A percentile compares a stretch with the other conserved stretches of the same genome.
Evolutionary conservation across 2,329 filamentous ascomycete genomes (phyloP).

Genomic region (Decorospora gaudefroyi): DNA sequence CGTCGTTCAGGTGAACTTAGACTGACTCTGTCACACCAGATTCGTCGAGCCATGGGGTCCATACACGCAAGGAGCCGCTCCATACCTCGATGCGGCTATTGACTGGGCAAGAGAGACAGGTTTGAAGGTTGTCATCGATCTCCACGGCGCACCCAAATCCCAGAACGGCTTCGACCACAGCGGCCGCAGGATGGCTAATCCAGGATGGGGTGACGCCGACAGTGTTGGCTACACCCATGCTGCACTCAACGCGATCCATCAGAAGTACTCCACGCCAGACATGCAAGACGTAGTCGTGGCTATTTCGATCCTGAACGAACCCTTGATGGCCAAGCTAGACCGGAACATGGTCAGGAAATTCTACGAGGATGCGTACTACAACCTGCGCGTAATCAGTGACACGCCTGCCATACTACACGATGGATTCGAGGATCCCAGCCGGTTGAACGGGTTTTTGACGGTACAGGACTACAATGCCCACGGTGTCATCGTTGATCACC

Average conservation of each 20-base stretch:
- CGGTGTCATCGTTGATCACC: conserved; percentile 66
- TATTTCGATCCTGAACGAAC: conserved; percentile 63
- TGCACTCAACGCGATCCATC: conserved; percentile 61
- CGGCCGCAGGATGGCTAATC: conserved; percentile 53
- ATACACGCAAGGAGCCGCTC: conserved; percentile 57
- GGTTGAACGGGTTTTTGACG: conserved; percentile 65
- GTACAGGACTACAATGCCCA: conserved; percentile 54
- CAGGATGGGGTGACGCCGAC: conserved; percentile 54
- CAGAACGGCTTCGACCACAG: conserved; percentile 68
- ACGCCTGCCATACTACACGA: conserved; percentile 62
- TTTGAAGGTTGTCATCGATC: conserved; percentile 61
- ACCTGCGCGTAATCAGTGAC: conserved; percentile 53
- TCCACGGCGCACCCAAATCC: conserved; percentile 57
- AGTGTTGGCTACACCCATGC: conserved; percentile 56
- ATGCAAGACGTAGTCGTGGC: conserved; percentile 64
- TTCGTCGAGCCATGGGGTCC: conserved; percentile 49
- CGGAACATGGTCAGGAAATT: conserved; percentile 56
- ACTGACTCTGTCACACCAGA: neutral
- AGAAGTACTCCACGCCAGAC: conserved; percentile 58
- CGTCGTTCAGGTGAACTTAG: neutral
- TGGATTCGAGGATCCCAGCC: conserved; percentile 57
- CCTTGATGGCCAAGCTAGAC: conserved; percentile 54
- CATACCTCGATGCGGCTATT: conserved; percentile 60
- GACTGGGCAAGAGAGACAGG: conserved; percentile 59
- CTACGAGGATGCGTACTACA: conserved; percentile 59